Base-by-base conservation (phyloP, 345 rosid species). In the Sonneratia alba region DNA sequence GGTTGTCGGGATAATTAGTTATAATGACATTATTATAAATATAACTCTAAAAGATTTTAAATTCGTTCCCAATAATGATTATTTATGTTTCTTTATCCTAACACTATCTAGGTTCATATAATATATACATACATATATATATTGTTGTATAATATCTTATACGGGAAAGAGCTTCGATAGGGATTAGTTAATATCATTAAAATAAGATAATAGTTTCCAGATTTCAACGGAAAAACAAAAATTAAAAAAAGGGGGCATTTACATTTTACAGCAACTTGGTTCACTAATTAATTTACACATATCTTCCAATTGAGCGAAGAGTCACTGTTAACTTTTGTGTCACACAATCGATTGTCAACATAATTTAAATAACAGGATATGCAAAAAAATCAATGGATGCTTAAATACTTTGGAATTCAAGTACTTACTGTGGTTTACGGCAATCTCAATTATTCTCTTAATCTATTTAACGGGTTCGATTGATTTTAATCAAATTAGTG, bases 151-250 rank as follows among this genome's bases (percentile, higher is more conserved):
- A 21, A 40, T 19, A 70, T 37, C 47, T 55, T 55, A 36, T 49
- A 53, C 72, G 48, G 19, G 36, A 70, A 70, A 70, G 64, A 36
- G 16, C 72, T 70, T 70, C 61, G 72, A 70, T 11, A 27, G 16
- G 7, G 72, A 70, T 18, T 10, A 0, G 27, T 18, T n/a, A 10
- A 45, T 19, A 49, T 42, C 13, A 47, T 51, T 34, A 8, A 61
- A 24, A 56, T 43, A 22, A 59, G 13, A 22, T 14, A 8, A 59
- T 24, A 24, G 36, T 22, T 59, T 36, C 64, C 3, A 59, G 10
- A n/a, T n/a, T 9, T 57, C 64, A 57, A 57, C 64, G 13, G 10
- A 57, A 57, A n/a, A 48, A n/a, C 12, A n/a, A 6, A 57, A 21
- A 57, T n/a, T n/a, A 57, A n/a, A 18, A 7, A 57, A n/a, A 57